Base-by-base conservation (phyloP, 2,329 filamentous ascomycete genomes). In the Hirsutella minnesotensis region DNA sequence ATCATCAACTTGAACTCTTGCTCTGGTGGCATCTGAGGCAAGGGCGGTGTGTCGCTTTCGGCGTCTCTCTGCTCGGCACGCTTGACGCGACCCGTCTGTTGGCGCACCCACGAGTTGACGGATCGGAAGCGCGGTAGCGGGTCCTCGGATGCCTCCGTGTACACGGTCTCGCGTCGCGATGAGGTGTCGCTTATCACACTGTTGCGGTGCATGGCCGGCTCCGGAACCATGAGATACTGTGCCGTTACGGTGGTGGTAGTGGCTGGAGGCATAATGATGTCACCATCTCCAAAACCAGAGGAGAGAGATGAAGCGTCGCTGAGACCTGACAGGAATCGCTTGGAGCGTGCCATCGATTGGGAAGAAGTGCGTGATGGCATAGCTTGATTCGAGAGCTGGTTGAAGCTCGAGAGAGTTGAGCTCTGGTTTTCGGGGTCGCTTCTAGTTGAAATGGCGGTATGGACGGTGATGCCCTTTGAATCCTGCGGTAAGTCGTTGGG, bases 41-140 rank as follows among this genome's bases (percentile, higher is more conserved):
- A 59, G 0, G 65, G 63, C 3, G 68, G 67, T 9, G 63, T 53
- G 18, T 60, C 53, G 16, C 53, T 21, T 10, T 35, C 31, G 8
- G 36, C 38, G 43, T 51, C 47, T 34, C 61, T 63, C 44, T 66
- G 63, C 50, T 68, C 62, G 2, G 66, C 68, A 21, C 69, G 64
- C 51, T 68, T 68, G 24, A 77, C 56, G 3, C 75, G 67, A 3
- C 70, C 70, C 9, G 70, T 71, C 56, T 83, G 79, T 53, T 83
- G 77, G 49, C 71, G 70, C 2, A 83, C 78, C 79, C 79, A 83
- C 24, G 75, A 79, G 44, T 66, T 69, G 44, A 83, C 66, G 7
- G 66, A 70, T 30, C 75, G 68, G 56, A 80, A 82, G 4, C 71
- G 68, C 13, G 73, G 65, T 5, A 73, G 69, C 37, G 60, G 56